A percentile compares a stretch with the other conserved stretches of the same genome.
Conservation (phyloP, 768 basidiomycete species). For the Amanita molliuscula region DNA sequence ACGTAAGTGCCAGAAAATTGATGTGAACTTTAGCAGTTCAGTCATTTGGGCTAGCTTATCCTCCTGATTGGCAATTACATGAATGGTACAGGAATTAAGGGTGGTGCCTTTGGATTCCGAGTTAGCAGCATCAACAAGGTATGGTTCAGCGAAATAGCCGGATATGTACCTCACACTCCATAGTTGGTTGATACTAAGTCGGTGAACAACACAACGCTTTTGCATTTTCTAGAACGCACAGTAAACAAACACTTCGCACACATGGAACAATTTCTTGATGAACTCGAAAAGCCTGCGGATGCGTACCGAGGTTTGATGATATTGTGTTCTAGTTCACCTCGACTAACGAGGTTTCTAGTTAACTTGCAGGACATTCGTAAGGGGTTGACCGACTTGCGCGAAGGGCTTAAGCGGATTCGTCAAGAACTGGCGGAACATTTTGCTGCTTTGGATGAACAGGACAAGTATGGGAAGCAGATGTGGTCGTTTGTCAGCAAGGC, state of each 20-base stretch:
- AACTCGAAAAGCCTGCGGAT: constrained; percentile 81
- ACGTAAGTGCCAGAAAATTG: constrained; percentile 32
- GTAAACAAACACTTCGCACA: constrained; percentile 80
- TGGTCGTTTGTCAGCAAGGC: constrained; percentile 81
- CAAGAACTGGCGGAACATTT: constrained; percentile 77
- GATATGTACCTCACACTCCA: neutral
- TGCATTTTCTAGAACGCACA: constrained; percentile 90
- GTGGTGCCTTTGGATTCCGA: constrained; percentile 94
- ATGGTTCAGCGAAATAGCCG: constrained; percentile 8
- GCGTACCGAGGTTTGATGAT: constrained; percentile 71
- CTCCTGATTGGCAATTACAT: constrained; percentile 96
- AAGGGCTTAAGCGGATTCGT: constrained; percentile 70
- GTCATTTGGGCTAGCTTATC: constrained; percentile 49
- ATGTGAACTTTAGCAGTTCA: neutral
- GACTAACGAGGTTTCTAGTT: constrained; percentile 32
- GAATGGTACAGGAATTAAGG: constrained; percentile 94
- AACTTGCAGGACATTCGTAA: constrained; percentile 82
- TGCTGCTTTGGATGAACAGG: constrained; percentile 54
- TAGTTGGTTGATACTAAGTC: constrained; percentile 98
- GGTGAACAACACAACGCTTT: constrained; percentile 82
- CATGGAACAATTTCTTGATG: constrained; percentile 83
- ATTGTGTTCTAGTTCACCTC: constrained; percentile 4
- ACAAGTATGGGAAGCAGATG: constrained; percentile 86
- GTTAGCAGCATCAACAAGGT: constrained; percentile 98
- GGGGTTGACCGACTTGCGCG: constrained; percentile 58